Conservation (phyloP, 768 basidiomycete genomes). For the Hygrophoropsis aurantiaca region DNA sequence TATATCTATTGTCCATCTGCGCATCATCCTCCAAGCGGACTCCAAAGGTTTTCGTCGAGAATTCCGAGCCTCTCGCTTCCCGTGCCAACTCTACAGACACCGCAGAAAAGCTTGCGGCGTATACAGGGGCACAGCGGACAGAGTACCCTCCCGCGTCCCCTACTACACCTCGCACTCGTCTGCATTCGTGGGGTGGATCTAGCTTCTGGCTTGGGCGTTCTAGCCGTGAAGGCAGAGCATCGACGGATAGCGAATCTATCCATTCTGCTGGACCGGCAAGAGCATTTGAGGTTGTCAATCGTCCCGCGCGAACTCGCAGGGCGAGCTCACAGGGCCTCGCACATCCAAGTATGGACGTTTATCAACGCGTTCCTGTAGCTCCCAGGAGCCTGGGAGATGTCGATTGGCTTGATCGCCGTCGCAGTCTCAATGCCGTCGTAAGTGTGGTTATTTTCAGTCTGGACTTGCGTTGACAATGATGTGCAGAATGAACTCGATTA, state of each 20-base stretch:
- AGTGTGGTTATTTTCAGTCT: slow-evolving; percentile 28
- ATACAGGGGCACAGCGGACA: slow-evolving; percentile 23
- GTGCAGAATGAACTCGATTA: slow-evolving; percentile 74
- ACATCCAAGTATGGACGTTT: slow-evolving; percentile 43
- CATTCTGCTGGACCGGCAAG: slow-evolving; percentile 35
- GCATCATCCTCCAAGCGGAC: slow-evolving; percentile 7
- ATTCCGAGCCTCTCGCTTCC: slow-evolving; percentile 22
- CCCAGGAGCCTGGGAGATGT: slow-evolving; percentile 66
- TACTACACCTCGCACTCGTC: slow-evolving; percentile 27
- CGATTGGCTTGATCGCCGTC: slow-evolving; percentile 76
- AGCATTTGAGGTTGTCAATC: slow-evolving; percentile 51
- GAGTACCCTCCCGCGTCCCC: slow-evolving; percentile 32
- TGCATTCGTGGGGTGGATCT: slow-evolving; percentile 39
- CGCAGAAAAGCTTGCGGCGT: slow-evolving; percentile 40
- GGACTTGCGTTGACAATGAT: slow-evolving; percentile 10
- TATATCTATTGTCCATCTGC: slow-evolving; percentile 32
- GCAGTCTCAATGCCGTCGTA: slow-evolving; percentile 71
- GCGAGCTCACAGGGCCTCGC: slow-evolving; percentile 44
- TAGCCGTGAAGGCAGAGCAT: slow-evolving; percentile 34
- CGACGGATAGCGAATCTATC: slow-evolving; percentile 39
- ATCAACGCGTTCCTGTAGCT: slow-evolving; percentile 43
- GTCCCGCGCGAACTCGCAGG: slow-evolving; percentile 53
- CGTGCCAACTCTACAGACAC: slow-evolving; percentile 40
- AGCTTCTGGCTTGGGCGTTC: slow-evolving; percentile 36
- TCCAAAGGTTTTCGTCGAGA: slow-evolving; percentile 20